phyloP scores from a whole-genome alignment of 805 yeast species.

The Candida alai region DNA sequence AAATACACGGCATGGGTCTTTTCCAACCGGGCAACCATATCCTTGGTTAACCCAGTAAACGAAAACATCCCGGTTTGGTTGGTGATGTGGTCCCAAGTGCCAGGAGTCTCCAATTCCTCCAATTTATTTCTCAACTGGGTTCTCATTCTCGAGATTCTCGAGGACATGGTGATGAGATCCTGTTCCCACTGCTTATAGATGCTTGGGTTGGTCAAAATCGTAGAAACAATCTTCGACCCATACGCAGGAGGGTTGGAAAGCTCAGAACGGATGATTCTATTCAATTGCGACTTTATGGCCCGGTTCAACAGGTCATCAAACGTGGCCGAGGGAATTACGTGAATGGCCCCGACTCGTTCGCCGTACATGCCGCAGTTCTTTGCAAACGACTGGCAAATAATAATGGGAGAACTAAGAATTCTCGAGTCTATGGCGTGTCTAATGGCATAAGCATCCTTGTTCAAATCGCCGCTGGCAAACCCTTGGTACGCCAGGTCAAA shows the following conservation, averaged over 20 bases:
- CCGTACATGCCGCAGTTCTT: slow-evolving; percentile 97
- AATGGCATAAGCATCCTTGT: slow-evolving; percentile 80
- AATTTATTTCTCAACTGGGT: slow-evolving; percentile 57
- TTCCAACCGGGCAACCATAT: slow-evolving; percentile 75
- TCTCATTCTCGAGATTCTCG: slow-evolving; percentile 81
- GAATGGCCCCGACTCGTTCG: slow-evolving; percentile 94
- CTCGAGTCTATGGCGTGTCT: slow-evolving; percentile 51
- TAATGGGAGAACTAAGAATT: slow-evolving; percentile 25
- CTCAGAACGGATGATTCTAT: slow-evolving; percentile 74
- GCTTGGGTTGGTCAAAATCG: slow-evolving; percentile 62
- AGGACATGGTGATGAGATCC: slow-evolving; percentile 84
- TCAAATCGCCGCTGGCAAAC: slow-evolving; percentile 85
- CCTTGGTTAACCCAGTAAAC: slow-evolving; percentile 78
- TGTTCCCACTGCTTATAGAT: slow-evolving; percentile 75
- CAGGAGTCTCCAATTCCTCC: slow-evolving; percentile 66
- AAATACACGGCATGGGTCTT: slow-evolving; percentile 76
- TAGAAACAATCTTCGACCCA: slow-evolving; percentile 87
- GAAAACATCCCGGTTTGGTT: slow-evolving; percentile 96
- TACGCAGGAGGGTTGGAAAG: slow-evolving; percentile 93
- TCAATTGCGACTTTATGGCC: slow-evolving; percentile 73
- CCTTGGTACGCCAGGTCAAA: slow-evolving; percentile 98
- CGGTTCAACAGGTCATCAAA: slow-evolving; percentile 36
- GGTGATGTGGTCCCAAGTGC: slow-evolving; percentile 88
- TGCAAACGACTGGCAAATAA: slow-evolving; percentile 93
- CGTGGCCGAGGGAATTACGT: slow-evolving; percentile 47